phyloP scores from a whole-genome alignment of 768 basidiomycete genomes.

The Russula foetens region DNA sequence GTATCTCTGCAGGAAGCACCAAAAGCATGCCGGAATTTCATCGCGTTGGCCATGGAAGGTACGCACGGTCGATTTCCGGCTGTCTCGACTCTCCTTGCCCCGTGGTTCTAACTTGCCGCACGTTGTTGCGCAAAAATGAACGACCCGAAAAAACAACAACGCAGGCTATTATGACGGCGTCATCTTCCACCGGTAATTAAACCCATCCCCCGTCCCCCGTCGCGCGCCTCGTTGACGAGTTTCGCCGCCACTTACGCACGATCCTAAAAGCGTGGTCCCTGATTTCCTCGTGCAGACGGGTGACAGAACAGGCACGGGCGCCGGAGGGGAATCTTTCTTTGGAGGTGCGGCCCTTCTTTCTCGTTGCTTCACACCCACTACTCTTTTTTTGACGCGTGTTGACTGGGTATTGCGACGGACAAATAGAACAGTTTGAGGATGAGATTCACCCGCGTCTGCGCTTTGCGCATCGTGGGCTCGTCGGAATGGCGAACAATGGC shows the following conservation, averaged over 20 bases:
- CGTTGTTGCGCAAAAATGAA: background rate
- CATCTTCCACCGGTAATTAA: slow-evolving; percentile 76
- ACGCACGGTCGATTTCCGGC: slow-evolving; percentile 25
- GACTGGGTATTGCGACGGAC: background rate
- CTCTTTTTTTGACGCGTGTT: no score
- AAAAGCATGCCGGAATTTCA: slow-evolving; percentile 86
- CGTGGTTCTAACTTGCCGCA: background rate
- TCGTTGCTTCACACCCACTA: no score
- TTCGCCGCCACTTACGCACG: no score
- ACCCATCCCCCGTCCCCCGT: no score
- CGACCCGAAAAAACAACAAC: slow-evolving; percentile 24
- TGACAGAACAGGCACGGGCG: slow-evolving; percentile 85
- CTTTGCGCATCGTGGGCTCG: slow-evolving; percentile 82
- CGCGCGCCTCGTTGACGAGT: background rate
- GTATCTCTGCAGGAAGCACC: slow-evolving; percentile 65
- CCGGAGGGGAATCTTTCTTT: slow-evolving; percentile 90
- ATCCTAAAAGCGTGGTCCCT: slow-evolving; percentile 82
- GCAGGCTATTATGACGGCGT: slow-evolving; percentile 97
- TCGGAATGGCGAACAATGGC: slow-evolving; percentile 92
- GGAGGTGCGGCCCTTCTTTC: slow-evolving; percentile 67
- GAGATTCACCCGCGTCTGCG: slow-evolving; percentile 90
- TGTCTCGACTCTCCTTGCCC: background rate
- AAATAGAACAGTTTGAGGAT: slow-evolving; percentile 77
- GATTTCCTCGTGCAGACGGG: slow-evolving; percentile 94
- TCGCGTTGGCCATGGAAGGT: slow-evolving; percentile 88